Conservation (phyloP, 2,329 filamentous ascomycete species). For the Paraphoma chrysanthemicola region DNA sequence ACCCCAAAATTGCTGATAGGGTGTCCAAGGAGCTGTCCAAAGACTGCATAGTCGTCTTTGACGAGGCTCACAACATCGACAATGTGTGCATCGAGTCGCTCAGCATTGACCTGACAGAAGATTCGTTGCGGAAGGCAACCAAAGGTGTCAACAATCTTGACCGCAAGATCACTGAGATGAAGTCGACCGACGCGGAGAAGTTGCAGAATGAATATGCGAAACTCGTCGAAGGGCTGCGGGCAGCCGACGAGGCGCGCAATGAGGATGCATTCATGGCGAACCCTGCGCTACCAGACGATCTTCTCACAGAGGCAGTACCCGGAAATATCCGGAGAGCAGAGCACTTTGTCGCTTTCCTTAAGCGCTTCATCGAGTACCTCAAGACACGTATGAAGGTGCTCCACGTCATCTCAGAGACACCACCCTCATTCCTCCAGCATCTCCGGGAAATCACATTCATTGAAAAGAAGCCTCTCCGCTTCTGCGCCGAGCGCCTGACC, state of each 20-base stretch:
- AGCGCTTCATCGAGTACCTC: constrained; percentile 96
- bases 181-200: constrained; percentile 92
- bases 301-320: constrained; percentile 93
- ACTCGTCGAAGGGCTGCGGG: constrained; percentile 87
- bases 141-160: constrained; percentile 91
- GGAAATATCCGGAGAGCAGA: constrained; percentile 96
- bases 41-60: constrained; percentile 98
- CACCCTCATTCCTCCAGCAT: constrained; percentile 89
- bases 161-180: constrained; percentile 90
- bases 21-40: constrained; percentile 96
- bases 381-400: constrained; percentile 98
- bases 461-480: constrained; percentile 91
- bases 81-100: constrained; percentile 98
- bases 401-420: constrained; percentile 96
- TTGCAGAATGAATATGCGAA: constrained; percentile 95
- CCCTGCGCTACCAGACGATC: constrained; percentile 88
- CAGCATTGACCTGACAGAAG: constrained; percentile 95
- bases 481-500: constrained; percentile 93
- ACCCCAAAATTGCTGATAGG: constrained; percentile 95
- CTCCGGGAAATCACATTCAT: constrained; percentile 97
- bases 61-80: constrained; percentile 99
- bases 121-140: constrained; percentile 88
- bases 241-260: constrained; percentile 85
- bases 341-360: constrained; percentile 93
- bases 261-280: constrained; percentile 98